Evolutionary conservation across 225 moss, liverwort and hornwort genomes (phyloP).

Genomic region (Takakia lepidozioides): DNA sequence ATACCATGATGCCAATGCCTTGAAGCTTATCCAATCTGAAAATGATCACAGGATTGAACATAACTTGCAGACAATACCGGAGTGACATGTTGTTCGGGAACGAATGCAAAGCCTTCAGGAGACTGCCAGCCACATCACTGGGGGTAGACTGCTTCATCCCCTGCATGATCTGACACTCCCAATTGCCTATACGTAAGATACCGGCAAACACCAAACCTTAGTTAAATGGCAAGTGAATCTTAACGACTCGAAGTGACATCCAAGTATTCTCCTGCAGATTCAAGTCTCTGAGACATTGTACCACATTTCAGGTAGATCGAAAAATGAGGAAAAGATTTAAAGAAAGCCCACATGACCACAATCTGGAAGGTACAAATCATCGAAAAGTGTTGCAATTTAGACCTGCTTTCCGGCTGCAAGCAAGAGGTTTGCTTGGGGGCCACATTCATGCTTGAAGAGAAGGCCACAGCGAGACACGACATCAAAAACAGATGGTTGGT

Average conservation of each 20-base stretch:
- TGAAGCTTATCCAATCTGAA: no score
- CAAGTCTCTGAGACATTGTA: not conserved
- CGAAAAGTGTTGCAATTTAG: no score
- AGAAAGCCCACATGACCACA: no score
- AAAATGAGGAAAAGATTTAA: no score
- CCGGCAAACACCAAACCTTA: no score
- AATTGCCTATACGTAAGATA: no score
- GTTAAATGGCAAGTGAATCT: no score
- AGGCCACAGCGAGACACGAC: slow-evolving; percentile 41
- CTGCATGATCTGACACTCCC: slow-evolving; percentile 34
- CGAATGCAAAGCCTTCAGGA: slow-evolving; percentile 76
- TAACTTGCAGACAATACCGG: slow-evolving; percentile 52
- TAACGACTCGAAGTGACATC: no score
- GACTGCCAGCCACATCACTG: slow-evolving; percentile 25
- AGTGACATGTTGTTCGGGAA: slow-evolving; percentile 71
- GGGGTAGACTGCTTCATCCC: slow-evolving; percentile 27
- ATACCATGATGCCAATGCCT: no score
- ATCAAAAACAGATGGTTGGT: slow-evolving; percentile 43
- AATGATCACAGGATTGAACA: no score
- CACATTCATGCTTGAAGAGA: slow-evolving; percentile 51
- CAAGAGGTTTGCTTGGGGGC: slow-evolving; percentile 60
- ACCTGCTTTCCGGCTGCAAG: slow-evolving; percentile 81
- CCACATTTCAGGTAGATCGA: no score
- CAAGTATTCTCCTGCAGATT: not conserved
- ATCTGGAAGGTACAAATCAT: no score